phyloP scores from a whole-genome alignment of 176 grass and related monocot genomes.

The bread wheat (Triticum aestivum) region DNA sequence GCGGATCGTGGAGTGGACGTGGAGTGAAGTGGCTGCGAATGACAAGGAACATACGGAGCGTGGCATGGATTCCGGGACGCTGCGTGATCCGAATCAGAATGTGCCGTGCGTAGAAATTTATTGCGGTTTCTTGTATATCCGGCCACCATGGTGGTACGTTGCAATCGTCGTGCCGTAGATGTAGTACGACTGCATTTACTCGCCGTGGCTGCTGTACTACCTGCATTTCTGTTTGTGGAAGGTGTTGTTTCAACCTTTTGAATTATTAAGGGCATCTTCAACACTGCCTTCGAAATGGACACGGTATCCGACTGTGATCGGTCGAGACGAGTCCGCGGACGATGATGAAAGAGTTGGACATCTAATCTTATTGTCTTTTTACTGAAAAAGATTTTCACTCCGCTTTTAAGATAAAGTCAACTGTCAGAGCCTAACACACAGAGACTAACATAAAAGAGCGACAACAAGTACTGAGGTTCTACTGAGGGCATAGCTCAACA shows the following conservation, averaged over 20 bases:
- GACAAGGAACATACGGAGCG: not conserved
- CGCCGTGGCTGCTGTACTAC: not conserved
- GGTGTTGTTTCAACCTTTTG: not conserved
- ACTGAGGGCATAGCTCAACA: too few species aligned
- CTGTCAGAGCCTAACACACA: too few species aligned
- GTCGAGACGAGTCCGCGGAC: too few species aligned
- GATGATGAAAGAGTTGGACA: too few species aligned
- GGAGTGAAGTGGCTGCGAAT: not conserved
- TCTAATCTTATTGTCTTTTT: too few species aligned
- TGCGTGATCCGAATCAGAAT: not conserved
- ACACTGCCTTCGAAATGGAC: too few species aligned
- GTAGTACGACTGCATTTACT: not conserved
- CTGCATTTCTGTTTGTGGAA: not conserved
- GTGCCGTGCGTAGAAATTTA: not conserved
- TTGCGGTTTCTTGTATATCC: not conserved
- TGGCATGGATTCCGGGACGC: slow-evolving; percentile 12
- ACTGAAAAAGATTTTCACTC: too few species aligned
- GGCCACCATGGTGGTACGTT: not conserved
- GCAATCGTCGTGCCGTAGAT: not conserved
- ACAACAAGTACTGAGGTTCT: too few species aligned
- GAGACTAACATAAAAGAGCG: too few species aligned
- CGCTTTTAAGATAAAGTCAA: too few species aligned
- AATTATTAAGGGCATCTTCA: not conserved
- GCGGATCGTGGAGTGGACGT: not conserved
- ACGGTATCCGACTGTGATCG: too few species aligned